phyloP scores from a whole-genome alignment of 2,329 filamentous ascomycete genomes.

The Aphanocladium album region DNA sequence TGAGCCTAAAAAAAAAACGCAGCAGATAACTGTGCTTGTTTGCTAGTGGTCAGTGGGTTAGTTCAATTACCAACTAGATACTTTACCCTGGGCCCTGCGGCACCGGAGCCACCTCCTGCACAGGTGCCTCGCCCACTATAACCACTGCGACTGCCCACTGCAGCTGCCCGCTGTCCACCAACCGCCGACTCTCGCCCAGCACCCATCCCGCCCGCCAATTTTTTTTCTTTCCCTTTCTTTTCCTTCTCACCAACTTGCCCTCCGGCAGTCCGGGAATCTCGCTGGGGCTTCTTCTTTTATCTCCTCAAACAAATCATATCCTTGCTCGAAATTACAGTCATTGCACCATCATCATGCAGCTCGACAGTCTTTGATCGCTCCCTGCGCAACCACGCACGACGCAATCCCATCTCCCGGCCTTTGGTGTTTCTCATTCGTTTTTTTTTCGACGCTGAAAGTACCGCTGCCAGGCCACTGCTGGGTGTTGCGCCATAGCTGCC shows the following conservation, averaged over 20 bases:
- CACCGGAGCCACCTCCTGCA: no score
- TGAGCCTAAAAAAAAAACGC: no score
- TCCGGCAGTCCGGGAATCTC: slow-evolving; percentile 11
- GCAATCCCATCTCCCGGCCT: background rate
- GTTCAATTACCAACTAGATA: no score
- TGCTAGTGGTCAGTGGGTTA: no score
- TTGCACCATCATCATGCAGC: slow-evolving; percentile 8
- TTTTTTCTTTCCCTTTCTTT: slow-evolving; percentile 1
- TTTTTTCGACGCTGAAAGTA: background rate
- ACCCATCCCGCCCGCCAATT: background rate
- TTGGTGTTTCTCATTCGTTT: slow-evolving; percentile 6
- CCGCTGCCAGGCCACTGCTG: background rate
- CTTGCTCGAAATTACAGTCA: background rate
- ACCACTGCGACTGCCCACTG: background rate
- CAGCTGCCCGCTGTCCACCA: background rate
- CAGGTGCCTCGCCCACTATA: background rate
- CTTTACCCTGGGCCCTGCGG: no score
- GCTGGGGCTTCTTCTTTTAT: background rate
- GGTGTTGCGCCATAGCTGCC: slow-evolving; percentile 3
- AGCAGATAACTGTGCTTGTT: no score
- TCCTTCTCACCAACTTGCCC: slow-evolving; percentile 11
- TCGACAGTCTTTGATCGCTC: slow-evolving; percentile 11
- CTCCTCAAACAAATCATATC: background rate
- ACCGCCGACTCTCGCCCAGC: background rate
- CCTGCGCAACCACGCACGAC: slow-evolving; percentile 9